phyloP scores from a whole-genome alignment of 78 protist genomes.

The Dictyostelium intermedium region DNA sequence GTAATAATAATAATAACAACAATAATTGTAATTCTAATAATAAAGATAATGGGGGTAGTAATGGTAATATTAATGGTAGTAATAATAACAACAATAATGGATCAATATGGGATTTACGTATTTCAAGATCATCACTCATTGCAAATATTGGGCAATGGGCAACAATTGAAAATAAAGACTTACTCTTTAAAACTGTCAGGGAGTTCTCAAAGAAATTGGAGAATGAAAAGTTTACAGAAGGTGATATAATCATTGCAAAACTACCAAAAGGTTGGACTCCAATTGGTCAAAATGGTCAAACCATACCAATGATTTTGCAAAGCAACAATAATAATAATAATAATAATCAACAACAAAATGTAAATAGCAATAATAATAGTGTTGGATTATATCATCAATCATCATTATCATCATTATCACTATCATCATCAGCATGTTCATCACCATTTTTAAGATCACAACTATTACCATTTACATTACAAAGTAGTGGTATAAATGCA shows the following conservation, averaged over 20 bases:
- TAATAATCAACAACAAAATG: background rate
- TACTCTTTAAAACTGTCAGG: background rate
- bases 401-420: background rate
- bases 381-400: background rate
- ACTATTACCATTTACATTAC: background rate
- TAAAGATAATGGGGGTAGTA: background rate
- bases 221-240: slow-evolving; percentile 6
- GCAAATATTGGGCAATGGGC: slow-evolving; percentile 24
- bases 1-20: background rate
- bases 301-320: background rate
- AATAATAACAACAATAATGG: background rate
- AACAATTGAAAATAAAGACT: slow-evolving; percentile 24
- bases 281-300: background rate
- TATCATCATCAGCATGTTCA: slow-evolving; percentile 9
- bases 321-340: background rate
- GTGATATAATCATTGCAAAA: slow-evolving; percentile 42
- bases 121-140: slow-evolving; percentile 35
- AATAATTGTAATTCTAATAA: no score
- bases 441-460: slow-evolving; percentile 4
- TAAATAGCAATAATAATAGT: background rate
- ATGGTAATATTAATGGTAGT: no score
- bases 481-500: background rate
- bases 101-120: slow-evolving; percentile 27
- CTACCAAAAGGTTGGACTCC: slow-evolving; percentile 54
- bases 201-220: slow-evolving; percentile 55